These are phyloP conservation scores for Saccharomycopsis microspora DNA, from an alignment of 805 yeast genomes.

Conservation along the genomic window DNA sequence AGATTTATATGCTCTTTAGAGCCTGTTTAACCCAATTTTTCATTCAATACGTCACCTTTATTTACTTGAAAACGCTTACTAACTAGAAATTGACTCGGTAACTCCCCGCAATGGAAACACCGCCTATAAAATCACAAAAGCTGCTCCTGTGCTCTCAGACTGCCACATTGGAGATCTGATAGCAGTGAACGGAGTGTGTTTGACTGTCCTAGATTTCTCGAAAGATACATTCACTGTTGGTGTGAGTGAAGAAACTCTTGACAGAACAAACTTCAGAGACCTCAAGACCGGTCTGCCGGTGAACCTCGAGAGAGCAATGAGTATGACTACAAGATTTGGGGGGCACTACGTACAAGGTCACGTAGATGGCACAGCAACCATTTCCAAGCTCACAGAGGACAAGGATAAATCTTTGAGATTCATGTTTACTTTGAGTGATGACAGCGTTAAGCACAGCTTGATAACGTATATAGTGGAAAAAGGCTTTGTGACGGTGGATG, in stretches of 20 bases:
- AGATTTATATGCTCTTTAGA: too few relatives aligned
- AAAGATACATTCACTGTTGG: conserved; percentile 71
- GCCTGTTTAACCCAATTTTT: neutral
- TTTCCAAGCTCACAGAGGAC: conserved; percentile 43
- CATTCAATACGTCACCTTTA: neutral
- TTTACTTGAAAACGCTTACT: neutral
- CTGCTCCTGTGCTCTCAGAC: conserved; percentile 45
- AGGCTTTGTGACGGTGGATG: conserved; percentile 90
- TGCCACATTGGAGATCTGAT: conserved; percentile 93
- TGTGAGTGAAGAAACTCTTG: conserved; percentile 82
- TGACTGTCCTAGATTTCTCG: conserved; percentile 79
- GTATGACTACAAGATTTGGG: conserved; percentile 62
- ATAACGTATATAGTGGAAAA: conserved; percentile 80
- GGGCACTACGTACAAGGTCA: conserved; percentile 99
- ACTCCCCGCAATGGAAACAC: conserved; percentile 5
- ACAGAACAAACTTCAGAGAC: conserved; percentile 64
- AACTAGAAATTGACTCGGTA: neutral
- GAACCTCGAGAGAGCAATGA: conserved; percentile 86
- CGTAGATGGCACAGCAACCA: conserved; percentile 77
- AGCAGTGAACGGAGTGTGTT: conserved; percentile 77
- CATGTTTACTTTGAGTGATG: conserved; percentile 44
- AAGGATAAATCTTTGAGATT: conserved; percentile 66
- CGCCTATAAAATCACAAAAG: conserved; percentile 1
- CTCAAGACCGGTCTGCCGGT: conserved; percentile 51
- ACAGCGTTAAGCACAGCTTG: neutral